Base-by-base conservation (phyloP, 257 asterid genomes). In the Ilex asprella region DNA sequence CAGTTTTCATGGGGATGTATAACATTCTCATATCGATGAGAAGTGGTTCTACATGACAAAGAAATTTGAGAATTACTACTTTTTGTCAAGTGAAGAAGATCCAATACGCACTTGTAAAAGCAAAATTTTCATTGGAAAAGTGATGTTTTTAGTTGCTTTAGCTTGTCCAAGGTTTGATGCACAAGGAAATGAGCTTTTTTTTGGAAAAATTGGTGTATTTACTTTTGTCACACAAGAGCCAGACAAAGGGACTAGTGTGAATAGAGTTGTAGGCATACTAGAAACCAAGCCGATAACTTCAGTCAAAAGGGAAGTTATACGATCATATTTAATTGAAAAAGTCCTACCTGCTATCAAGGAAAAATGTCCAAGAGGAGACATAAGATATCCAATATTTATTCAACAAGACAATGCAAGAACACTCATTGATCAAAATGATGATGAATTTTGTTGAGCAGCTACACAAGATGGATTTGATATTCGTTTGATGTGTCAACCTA, bases 401-500 rank as follows among this genome's bases (percentile, higher is more conserved):
- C 51, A 62, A 62, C 32, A 51, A n/a, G 67, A 49, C 31, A 51
- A 62, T 31, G 50, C 67, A 30, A 50, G 43, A 35, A n/a, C 32
- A 49, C 43, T 50, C 29, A n/a, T 51, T 5, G 58, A 62, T 62
- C 47, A 3, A 2, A 49, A n/a, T 2, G 58, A 62, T 21, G 6
- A 11, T 8, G 30, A 21, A 21, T 30, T 61, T 61, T 3, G n/a
- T 5, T 4, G 12, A 49, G 39, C 55, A 6, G 39, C 56, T 6
- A 11, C 2, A 21, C 5, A 13, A 27, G 21, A 39, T 27, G 65
- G 65, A 7, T 61, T 43, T 27, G 65, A 46, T 29, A 61, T 46
- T 61, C 53, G 56, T 16, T 61, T 46, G 55, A 7, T 29, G 1
- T 61, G 56, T 12, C 55, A 60, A 44, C 35, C 31, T 27, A 3